Base-by-base conservation (phyloP, 306 rosid genomes). In the Cicer yamashitae region DNA sequence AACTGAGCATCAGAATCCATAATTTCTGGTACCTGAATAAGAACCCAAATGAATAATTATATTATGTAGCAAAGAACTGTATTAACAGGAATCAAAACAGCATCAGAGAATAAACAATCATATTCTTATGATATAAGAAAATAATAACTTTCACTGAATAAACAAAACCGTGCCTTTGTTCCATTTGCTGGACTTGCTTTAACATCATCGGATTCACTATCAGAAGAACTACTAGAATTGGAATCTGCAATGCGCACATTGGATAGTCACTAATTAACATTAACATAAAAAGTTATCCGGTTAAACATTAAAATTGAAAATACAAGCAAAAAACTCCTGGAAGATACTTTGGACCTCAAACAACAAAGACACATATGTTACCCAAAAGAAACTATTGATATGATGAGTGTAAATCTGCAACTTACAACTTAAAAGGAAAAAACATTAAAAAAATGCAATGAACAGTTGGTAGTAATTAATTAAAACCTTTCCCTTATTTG, bases 181-280 rank as follows among this genome's bases (percentile, higher is more conserved):
- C 10, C 80, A 82, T 81, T 84, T 54, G 59, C 86, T 74, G 74
- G 89, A 75, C 84, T 70, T 78, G 83, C 80, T 82, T 86, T 83
- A 45, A 41, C 87, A 74, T 82, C 84, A 60, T 78, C 83, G 13
- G 88, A 73, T 62, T 87, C 96, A 71, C 86, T 87, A 60, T 82
- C 96, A 70, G 84, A 85, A 82, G 88, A 84, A 81, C 79, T 70
- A 41, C 87, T 80, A 71, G 96, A 87, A 75, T 83, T 93, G 4
- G 84, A 74, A 83, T 77, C 91, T 83, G 88, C 81, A 63, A 67
- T 76, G 58, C 63, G 47, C 11, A 71, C 37, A 38, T 67, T 61
- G 79, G 39, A 84, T 22, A 68, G 62, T 12, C 52, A 70, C 60
- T 46, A 59, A 39, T 37, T 53, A 71, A 66, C 48, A 53, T 25